These are phyloP conservation scores for Colletotrichum brevisporum DNA, from an alignment of 2,329 filamentous ascomycete genomes.

Conservation along the genomic window DNA sequence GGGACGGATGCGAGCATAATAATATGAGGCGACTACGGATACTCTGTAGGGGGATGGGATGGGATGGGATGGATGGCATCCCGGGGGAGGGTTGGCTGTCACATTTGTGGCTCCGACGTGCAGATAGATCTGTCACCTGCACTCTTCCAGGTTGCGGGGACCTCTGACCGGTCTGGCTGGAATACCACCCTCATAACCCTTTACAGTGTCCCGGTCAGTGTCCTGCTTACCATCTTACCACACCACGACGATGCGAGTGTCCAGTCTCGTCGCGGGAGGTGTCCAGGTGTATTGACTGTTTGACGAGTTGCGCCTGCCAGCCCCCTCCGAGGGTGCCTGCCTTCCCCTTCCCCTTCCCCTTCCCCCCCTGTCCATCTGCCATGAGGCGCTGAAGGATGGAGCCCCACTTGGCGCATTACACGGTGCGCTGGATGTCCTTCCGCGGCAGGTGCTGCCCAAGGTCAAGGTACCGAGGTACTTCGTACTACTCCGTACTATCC, in stretches of 20 bases:
- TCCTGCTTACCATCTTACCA: slow-evolving; percentile 19
- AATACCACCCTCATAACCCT: slow-evolving; percentile 25
- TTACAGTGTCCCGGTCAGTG: slow-evolving; percentile 36
- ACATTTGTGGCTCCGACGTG: slow-evolving; percentile 28
- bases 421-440: slow-evolving; percentile 23
- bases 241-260: slow-evolving; percentile 9
- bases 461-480: neutral
- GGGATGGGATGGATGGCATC: neutral
- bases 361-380: slow-evolving; percentile 10
- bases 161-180: slow-evolving; percentile 33
- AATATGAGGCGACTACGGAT: too few relatives aligned
- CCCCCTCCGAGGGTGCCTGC: too few relatives aligned
- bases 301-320: slow-evolving; percentile 3
- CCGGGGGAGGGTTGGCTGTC: slow-evolving; percentile 31
- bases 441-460: slow-evolving; percentile 13
- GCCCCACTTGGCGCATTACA: slow-evolving; percentile 25
- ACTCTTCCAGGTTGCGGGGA: slow-evolving; percentile 31
- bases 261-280: slow-evolving; percentile 6
- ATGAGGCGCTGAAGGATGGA: slow-evolving; percentile 37
- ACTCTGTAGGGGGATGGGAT: neutral
- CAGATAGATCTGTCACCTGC: slow-evolving; percentile 38
- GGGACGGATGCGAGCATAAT: neutral
- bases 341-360: neutral
- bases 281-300: neutral
- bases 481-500: too few relatives aligned